Evolutionary conservation across 2,329 filamentous ascomycete species (phyloP).

Genomic region (Ophiostoma sp.): DNA sequence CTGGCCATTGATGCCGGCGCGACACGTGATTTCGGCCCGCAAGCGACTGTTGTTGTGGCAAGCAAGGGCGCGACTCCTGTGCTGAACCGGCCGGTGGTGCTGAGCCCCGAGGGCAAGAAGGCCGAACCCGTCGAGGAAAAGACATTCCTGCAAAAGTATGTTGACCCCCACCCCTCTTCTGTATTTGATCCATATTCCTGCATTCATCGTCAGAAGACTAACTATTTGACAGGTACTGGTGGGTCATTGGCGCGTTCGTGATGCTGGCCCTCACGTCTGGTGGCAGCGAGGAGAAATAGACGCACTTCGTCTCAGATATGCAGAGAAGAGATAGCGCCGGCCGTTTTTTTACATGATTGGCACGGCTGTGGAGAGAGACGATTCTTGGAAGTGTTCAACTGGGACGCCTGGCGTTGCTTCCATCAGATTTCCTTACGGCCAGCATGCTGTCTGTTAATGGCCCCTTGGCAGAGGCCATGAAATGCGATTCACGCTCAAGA

Average conservation of each 20-base stretch:
- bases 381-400: not conserved
- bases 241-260: conserved; percentile 57
- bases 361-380: no score
- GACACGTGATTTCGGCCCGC: conserved; percentile 65
- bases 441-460: not conserved
- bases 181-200: not conserved
- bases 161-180: no score
- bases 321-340: not conserved
- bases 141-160: conserved; percentile 63
- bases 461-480: not conserved
- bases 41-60: conserved; percentile 53
- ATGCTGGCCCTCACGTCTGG: conserved; percentile 56
- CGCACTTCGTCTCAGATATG: conserved; percentile 30
- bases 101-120: conserved; percentile 61
- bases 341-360: not conserved
- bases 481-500: not conserved
- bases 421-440: not conserved
- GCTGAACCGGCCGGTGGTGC: conserved; percentile 64
- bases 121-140: conserved; percentile 58
- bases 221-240: conserved; percentile 60
- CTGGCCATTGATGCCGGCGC: conserved; percentile 62
- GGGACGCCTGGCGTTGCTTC: not conserved
- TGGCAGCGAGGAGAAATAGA: conserved; percentile 54
- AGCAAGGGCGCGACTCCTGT: conserved; percentile 55
- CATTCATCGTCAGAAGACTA: conserved; percentile 1